These are phyloP conservation scores for Dipodascus geniculatus DNA, from an alignment of 805 yeast species.

Conservation along the genomic window DNA sequence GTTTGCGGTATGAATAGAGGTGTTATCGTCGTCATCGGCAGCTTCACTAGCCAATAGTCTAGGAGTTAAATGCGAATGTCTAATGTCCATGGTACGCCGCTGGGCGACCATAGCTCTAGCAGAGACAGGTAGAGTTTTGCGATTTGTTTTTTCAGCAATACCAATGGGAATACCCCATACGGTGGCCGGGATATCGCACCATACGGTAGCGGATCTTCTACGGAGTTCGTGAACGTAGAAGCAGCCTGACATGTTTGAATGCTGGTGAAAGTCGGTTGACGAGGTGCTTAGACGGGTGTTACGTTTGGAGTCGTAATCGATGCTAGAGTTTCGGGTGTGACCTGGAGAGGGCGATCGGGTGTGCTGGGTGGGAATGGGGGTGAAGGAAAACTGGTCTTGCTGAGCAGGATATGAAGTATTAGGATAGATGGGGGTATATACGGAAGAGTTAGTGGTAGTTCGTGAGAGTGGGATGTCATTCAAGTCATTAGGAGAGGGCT, in stretches of 20 bases:
- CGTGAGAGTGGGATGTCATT: neutral
- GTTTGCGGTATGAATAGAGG: neutral
- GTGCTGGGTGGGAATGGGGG: neutral
- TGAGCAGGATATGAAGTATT: neutral
- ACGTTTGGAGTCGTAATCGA: neutral
- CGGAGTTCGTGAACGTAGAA: slow-evolving; percentile 22
- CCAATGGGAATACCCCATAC: slow-evolving; percentile 23
- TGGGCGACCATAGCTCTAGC: slow-evolving; percentile 9
- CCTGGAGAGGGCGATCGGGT: neutral
- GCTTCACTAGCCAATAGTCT: slow-evolving; percentile 65
- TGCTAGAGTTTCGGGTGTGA: neutral
- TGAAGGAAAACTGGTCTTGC: neutral
- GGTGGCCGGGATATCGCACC: slow-evolving; percentile 18
- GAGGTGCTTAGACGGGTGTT: neutral
- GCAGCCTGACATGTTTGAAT: slow-evolving; percentile 16
- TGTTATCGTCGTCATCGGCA: slow-evolving; percentile 43
- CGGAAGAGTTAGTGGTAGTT: neutral
- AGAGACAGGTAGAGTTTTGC: slow-evolving; percentile 1
- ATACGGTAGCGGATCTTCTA: slow-evolving; percentile 20
- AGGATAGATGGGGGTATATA: neutral
- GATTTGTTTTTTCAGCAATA: slow-evolving; percentile 12
- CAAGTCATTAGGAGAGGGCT: neutral
- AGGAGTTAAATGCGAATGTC: slow-evolving; percentile 35
- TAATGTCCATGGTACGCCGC: slow-evolving; percentile 27
- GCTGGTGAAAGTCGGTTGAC: slow-evolving; percentile 5